A percentile compares a stretch with the other conserved stretches of the same genome.
Conservation (phyloP, 805 yeast genomes). For the Clavispora santaluciae region DNA sequence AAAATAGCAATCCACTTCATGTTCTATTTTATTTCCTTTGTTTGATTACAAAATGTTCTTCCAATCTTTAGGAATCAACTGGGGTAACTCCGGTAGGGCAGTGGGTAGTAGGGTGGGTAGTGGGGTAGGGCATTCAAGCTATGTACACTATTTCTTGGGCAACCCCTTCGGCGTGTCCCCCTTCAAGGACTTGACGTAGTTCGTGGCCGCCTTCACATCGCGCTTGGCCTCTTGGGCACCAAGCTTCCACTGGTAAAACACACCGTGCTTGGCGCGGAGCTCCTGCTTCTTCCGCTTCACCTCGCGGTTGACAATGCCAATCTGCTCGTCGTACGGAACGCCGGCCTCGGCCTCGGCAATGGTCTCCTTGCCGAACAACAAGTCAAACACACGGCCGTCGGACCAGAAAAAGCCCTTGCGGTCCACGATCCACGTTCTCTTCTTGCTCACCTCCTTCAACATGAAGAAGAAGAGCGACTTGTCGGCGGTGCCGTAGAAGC, state of each 20-base stretch:
- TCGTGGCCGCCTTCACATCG: constrained; percentile 22
- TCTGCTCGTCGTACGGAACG: constrained; percentile 54
- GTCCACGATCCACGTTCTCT: constrained; percentile 72
- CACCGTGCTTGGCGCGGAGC: constrained; percentile 51
- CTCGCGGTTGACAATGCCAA: constrained; percentile 44
- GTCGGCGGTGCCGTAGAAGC: constrained; percentile 80
- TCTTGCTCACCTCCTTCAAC: constrained; percentile 47
- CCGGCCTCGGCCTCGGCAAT: constrained; percentile 74
- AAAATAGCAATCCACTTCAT: too few relatives aligned
- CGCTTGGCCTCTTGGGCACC: constrained; percentile 28
- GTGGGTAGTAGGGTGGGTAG: too few relatives aligned
- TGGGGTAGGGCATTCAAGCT: too few relatives aligned
- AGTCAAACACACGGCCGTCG: constrained; percentile 81
- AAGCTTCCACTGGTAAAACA: constrained; percentile 54
- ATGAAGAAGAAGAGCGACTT: constrained; percentile 69
- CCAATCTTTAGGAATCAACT: too few relatives aligned
- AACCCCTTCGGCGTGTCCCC: constrained; percentile 8
- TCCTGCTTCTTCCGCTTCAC: constrained; percentile 46
- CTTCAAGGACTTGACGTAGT: constrained; percentile 18
- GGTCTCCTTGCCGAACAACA: constrained; percentile 74
- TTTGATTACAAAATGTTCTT: too few relatives aligned
- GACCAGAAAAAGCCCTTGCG: constrained; percentile 91
- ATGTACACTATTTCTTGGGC: constrained; percentile 12
- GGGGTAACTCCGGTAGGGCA: too few relatives aligned
- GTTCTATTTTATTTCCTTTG: too few relatives aligned